Evolutionary conservation across 2,329 filamentous ascomycete species (phyloP).

Genomic region (Monosporascus sp.): DNA sequence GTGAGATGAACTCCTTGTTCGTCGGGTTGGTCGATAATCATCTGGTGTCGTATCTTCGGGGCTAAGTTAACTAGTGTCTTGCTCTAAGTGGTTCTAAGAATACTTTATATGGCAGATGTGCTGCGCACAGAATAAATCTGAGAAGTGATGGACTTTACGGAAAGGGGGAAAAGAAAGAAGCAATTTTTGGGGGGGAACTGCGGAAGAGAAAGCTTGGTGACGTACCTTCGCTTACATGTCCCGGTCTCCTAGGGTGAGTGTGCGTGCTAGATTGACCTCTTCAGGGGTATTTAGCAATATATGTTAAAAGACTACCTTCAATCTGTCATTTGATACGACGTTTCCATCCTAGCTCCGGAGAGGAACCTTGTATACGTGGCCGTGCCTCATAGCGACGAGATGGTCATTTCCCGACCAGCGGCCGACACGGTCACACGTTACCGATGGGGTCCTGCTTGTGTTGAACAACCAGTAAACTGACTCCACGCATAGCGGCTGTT

Average conservation of each 20-base stretch:
- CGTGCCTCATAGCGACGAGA: constrained; percentile 4
- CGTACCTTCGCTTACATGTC: constrained; percentile 1
- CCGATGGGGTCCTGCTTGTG: background rate
- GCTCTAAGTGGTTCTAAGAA: no score
- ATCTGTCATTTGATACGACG: background rate
- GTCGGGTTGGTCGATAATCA: background rate
- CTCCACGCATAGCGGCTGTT: constrained; percentile 3
- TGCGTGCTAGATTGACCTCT: constrained; percentile 1
- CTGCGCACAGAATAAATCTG: no score
- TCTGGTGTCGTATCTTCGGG: background rate
- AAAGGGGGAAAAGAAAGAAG: no score
- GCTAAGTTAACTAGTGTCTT: background rate
- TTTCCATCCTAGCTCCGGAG: constrained; percentile 1
- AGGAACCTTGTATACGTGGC: constrained; percentile 6
- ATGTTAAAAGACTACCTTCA: constrained; percentile 3
- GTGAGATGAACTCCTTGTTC: constrained; percentile 2
- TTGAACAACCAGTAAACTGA: constrained; percentile 6
- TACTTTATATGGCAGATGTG: no score
- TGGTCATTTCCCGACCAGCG: constrained; percentile 4
- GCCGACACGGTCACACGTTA: constrained; percentile 3
- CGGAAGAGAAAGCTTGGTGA: background rate
- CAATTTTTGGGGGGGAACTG: no score
- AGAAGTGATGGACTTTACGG: no score
- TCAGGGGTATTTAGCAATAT: background rate
- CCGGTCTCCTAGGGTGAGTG: constrained; percentile 5